These are phyloP conservation scores for Cladosporium sp. DNA, from an alignment of 2,329 filamentous ascomycete species.

Conservation along the genomic window DNA sequence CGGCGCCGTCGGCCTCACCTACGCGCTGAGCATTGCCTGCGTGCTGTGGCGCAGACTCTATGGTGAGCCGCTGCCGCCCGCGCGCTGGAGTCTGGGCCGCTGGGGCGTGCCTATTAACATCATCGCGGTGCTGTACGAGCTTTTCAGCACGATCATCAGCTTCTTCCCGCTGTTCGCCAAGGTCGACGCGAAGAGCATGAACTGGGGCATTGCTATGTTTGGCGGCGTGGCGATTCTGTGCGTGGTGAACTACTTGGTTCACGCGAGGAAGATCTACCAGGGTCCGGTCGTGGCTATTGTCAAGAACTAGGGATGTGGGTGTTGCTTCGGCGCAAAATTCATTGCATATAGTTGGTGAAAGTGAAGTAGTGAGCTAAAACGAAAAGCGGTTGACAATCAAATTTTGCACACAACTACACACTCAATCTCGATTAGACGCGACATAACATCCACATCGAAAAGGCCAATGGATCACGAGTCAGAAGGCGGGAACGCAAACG, in stretches of 20 bases:
- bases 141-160: slow-evolving; percentile 19
- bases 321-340: no score
- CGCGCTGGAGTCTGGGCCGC: slow-evolving; percentile 21
- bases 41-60: slow-evolving; percentile 22
- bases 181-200: slow-evolving; percentile 20
- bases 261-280: slow-evolving; percentile 15
- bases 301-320: not conserved
- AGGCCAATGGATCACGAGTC: no score
- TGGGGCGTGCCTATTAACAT: slow-evolving; percentile 18
- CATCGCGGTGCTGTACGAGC: slow-evolving; percentile 18
- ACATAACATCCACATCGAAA: no score
- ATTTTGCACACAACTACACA: no score
- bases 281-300: slow-evolving; percentile 16
- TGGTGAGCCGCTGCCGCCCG: slow-evolving; percentile 20
- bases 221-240: slow-evolving; percentile 16
- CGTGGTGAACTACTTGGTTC: slow-evolving; percentile 15
- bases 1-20: slow-evolving; percentile 32
- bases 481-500: no score
- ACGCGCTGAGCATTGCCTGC: slow-evolving; percentile 23
- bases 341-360: no score
- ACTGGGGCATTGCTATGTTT: slow-evolving; percentile 23
- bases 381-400: no score
- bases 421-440: no score
- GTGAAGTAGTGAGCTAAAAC: no score
- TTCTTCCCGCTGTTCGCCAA: slow-evolving; percentile 23